These are phyloP conservation scores for Talaromyces trachyspermus DNA, from an alignment of 495 filamentous ascomycete species.

Conservation along the genomic window DNA sequence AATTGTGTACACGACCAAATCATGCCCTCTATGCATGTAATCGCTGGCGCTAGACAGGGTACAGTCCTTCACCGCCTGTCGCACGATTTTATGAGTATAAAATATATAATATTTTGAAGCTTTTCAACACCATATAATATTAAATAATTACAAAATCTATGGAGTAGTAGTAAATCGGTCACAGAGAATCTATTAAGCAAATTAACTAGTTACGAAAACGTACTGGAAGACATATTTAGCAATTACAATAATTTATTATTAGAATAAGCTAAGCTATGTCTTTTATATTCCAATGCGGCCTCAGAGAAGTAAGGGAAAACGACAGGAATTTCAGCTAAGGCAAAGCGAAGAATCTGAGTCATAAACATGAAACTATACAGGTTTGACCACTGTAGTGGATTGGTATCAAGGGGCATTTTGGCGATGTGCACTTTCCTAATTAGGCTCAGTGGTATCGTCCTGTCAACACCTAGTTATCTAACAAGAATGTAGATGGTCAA, in stretches of 20 bases:
- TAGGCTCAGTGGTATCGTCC: neutral
- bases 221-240: too few species aligned
- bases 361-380: neutral
- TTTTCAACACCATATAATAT: too few species aligned
- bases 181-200: too few species aligned
- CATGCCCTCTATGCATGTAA: neutral
- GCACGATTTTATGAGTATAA: too few species aligned
- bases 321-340: neutral
- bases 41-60: slow-evolving; percentile 1
- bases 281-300: neutral
- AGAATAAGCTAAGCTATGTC: too few species aligned
- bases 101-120: too few species aligned
- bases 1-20: neutral
- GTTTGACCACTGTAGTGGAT: neutral
- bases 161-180: too few species aligned
- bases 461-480: neutral
- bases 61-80: too few species aligned
- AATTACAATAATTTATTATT: too few species aligned
- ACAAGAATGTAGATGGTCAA: too few species aligned
- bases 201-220: too few species aligned
- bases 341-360: neutral
- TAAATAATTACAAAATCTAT: too few species aligned
- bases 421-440: neutral
- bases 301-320: neutral
- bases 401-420: neutral